Evolutionary conservation across 1,284 basidiomycete species (phyloP), one percentile per base, ranked within the genome.

Genomic region (Fistulina hepatica): DNA sequence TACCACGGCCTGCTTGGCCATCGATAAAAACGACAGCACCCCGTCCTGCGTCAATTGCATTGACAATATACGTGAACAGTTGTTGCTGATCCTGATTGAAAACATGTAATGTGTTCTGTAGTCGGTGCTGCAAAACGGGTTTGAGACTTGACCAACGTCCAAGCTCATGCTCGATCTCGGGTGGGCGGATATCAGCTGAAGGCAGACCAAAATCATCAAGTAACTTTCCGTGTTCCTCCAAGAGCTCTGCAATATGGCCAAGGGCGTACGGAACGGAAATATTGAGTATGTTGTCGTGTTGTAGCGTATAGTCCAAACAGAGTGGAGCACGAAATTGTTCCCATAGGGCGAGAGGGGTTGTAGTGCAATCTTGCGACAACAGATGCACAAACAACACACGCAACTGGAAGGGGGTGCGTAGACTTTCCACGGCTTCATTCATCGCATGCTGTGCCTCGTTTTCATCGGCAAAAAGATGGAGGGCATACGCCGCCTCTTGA

Each of bases 1-100:
- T 66, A 1, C 63, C 63, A 3, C 57, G 45, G 0, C 63, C 63
- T 4, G 61, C 62, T 39, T 58, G 55, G 4, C 64, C 62, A 41
- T 64, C 57, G 13, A 66, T 44, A 36, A 63, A 64, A 3, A 53
- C 43, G 21, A 39, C 49, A 0, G 57, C 37, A 2, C 49, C 47
- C 3, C 35, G 37, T 6, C 37, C 33, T 5, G 48, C 28, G 4
- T 39, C 15, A 7, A 57, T 47, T 4, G 55, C 52, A 30, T 50
- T 33, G 35, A 54, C 42, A 10, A 61, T 46, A 13, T 45, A 36
- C 21, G 47, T 45, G 37, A 51, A 61, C 16, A 60, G 49, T 7
- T 38, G 17, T 6, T 42, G 39, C 44, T 63, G 60, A 33, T 56
- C 58, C 6, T 34, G n/a, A 36, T 57, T 58, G 17, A 58, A 48